Base-by-base conservation (phyloP, 2,329 filamentous ascomycete species). In the Neonectria hederae region DNA sequence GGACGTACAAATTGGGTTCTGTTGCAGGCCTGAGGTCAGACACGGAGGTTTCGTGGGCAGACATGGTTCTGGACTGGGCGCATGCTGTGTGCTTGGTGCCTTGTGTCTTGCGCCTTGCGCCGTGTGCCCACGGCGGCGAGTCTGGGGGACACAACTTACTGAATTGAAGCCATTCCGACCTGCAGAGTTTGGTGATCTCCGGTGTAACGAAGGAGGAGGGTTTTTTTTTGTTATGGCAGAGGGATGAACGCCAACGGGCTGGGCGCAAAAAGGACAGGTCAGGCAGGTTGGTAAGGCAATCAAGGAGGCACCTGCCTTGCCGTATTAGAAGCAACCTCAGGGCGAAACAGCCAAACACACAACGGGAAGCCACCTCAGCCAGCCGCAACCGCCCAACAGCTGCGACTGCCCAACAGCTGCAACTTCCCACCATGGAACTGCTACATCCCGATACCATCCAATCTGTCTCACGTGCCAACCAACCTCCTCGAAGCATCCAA, bases 1-100 rank as follows among this genome's bases (percentile, higher is more conserved):
- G 19, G 56, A 59, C 54, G 40, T 59, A 63, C 60, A 42, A 46
- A 28, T 59, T 63, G 30, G 28, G 22, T 26, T 21, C 51, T 40
- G 35, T 40, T n/a, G 26, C 48, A 30, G n/a, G 51, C 38, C 8
- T 17, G 21, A 43, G 28, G 48, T 51, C n/a, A 51, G 48, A 51
- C 48, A 32, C 21, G 38, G 38, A 51, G 19, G 28, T 22, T 30
- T 32, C 26, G 48, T 21, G 17, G 26, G 17, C 10, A 19, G 48
- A 35, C 10, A 32, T 32, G 26, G 38, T 42, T 42, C n/a, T 21
- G 19, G n/a, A 22, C 48, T 32, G 21, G n/a, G 26, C 24, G 22
- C 22, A 48, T 28, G 45, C 35, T n/a, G 35, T 38, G 13, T 9
- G 45, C 22, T 22, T 48, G 22, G 21, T 26, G 24, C 32, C 14